Base-by-base conservation (phyloP, 148 eudicot genomes). In the Chenopodium berlandieri region DNA sequence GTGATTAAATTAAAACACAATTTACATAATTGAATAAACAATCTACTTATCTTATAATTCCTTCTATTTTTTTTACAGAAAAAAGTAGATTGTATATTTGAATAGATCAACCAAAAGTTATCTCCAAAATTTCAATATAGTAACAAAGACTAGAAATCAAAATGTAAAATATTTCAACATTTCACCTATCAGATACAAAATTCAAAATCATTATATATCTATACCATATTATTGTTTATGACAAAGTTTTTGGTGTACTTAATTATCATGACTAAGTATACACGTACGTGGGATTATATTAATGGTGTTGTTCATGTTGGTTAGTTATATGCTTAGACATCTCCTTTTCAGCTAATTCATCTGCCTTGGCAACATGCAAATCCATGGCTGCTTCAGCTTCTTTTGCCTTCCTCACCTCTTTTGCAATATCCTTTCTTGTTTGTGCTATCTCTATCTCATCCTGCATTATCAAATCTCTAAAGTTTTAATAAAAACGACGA, bases 311-410 rank as follows among this genome's bases (percentile, higher is more conserved):
- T 4, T 60, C 32, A 13, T 73, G 75, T 54, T 79, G 75, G 65
- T 71, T 68, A 79, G 73, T 75, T 23, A 81, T 79, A 16, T 88
- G 87, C 72, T 81, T 83, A 16, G 85, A 85, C 44, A 85, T 78
- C 72, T 82, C 82, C 30, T 77, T 63, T 12, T 77, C 65, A 6
- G 77, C 90, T 47, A 77, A 77, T 17, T 90, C 85, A 1, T 83
- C 91, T 20, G 91, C 94, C 78, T 86, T 93, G 30, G 86, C 78
- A 60, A 85, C 91, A 82, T 93, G 97, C 47, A 84, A 9, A 17
- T 91, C 88, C 94, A 91, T 89, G 9, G 80, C 84, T 11, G 86
- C 90, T 86, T 93, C 92, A 2, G 97, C 97, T 68, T 93, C 92
- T 73, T 78, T 85, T 11, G 94, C 97, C 83, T 90, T 78, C 47